Evolutionary conservation across 2,329 filamentous ascomycete species (phyloP), one percentile per base, ranked within the genome.

Genomic region (Neofusicoccum ribis): DNA sequence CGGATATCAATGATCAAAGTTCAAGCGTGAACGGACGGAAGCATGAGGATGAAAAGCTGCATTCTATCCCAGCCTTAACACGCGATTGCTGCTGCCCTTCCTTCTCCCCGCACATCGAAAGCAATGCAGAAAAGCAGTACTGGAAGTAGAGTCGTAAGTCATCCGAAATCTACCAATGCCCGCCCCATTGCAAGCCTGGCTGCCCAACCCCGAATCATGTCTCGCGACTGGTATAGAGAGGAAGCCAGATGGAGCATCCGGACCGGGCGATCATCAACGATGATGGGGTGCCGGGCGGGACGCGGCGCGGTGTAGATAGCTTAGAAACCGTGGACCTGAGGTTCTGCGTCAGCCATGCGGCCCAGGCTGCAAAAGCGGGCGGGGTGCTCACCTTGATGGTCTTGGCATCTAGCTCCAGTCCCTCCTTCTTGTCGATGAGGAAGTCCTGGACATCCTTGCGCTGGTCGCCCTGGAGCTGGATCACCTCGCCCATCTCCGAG

Each of bases 381-480:
- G 7, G 17, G n/a, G n/a, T 15, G 43, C 73, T 67, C 77, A 94
- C 91, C 88, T 98, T 97, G 84, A 98, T 97, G 83, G 90, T 96
- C 88, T 97, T 96, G 81, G 89, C 86, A 83, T 97, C 92, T 78
- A 97, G 89, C 81, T 92, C 92, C 76, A 98, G 87, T 76, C 94
- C 94, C 78, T 93, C 91, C 82, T 93, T 92, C 87, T 96, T 96
- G 84, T 97, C 91, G 83, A 89, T 89, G 82, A 98, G 89, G 85
- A 98, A 99, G 78, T 97, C 93, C 82, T 96, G 91, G 80, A 97
- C 91, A 88, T 97, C 93, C 84, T 96, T 96, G 83, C 95, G 94
- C 86, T 99, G 95, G 81, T 99, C 95, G 77, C 95, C 95, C 83
- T 99, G 95, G 78, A 99, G 91, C 87, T 99, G 95, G 79, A 99